Evolutionary conservation across 2,329 filamentous ascomycete genomes (phyloP), one percentile per base, ranked within the genome.

Genomic region (Stachybotrys elegans): DNA sequence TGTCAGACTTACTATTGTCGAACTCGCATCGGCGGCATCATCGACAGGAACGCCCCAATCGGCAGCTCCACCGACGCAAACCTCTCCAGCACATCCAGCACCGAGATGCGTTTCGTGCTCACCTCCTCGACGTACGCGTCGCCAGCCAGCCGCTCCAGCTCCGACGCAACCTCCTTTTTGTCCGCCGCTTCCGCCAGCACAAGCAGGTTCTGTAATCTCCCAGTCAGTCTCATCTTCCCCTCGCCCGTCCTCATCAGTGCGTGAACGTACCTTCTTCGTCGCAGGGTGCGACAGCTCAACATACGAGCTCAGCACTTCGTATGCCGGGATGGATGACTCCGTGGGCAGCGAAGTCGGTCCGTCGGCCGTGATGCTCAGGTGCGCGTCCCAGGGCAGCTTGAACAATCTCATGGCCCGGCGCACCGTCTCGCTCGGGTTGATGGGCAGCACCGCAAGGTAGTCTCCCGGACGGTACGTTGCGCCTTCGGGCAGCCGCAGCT

Each of bases 11-110:
- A 69, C 61, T 90, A 90, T 60, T 88, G 83, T n/a, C 86, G 77
- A 31, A 87, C 74, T 22, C 86, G 81, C 81, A 93, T 87, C 0
- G 86, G 83, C 2, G 85, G 84, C 1, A 90, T 75, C 72, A 89
- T 83, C 25, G 74, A 72, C 7, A 93, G 71, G 67, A 86, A 92
- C 16, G 78, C 66, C 4, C 75, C 75, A 20, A 93, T 74, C 0
- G 85, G 73, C 0, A 92, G 62, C 3, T 75, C 64, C 23, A 86
- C 69, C 1, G 70, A 63, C 0, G 76, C 71, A 57, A 81, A 84
- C 11, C 74, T 70, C 55, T 88, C 81, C 1, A 92, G 72, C 2
- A 92, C 69, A 48, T 90, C 84, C 6, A 92, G 70, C 1, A 86
- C 66, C 0, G 81, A 84, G 17, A 81, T 66, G 9, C 78, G 75